These are phyloP conservation scores for Bipolaris oryzae DNA, from an alignment of 2,329 filamentous ascomycete genomes.

Conservation along the genomic window DNA sequence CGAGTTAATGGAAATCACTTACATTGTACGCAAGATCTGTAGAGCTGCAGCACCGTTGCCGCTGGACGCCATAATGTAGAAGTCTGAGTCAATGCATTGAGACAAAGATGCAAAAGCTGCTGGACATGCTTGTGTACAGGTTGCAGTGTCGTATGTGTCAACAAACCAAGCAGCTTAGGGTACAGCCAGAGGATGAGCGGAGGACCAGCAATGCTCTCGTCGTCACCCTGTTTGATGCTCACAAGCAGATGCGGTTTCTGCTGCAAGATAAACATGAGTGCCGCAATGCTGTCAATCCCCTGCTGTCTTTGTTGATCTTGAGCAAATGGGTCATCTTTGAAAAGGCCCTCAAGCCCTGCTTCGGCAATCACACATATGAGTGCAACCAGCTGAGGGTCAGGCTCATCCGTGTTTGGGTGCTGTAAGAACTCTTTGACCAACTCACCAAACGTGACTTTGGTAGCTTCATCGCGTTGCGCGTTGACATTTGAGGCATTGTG, in stretches of 20 bases:
- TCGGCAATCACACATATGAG: conserved; percentile 83
- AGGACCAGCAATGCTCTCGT: conserved; percentile 44
- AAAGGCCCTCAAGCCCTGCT: conserved; percentile 74
- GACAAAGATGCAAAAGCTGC: conserved; percentile 46
- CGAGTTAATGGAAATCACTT: conserved; percentile 12
- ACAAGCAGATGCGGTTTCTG: conserved; percentile 75
- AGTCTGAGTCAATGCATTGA: conserved; percentile 45
- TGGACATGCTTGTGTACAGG: conserved; percentile 48
- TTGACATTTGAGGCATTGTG: conserved; percentile 74
- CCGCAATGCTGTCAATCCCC: conserved; percentile 74
- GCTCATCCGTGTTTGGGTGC: conserved; percentile 59
- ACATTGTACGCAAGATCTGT: conserved; percentile 52
- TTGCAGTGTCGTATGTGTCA: conserved; percentile 51
- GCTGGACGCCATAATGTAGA: conserved; percentile 46
- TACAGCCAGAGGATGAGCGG: conserved; percentile 62
- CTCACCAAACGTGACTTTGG: conserved; percentile 75
- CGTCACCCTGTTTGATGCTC: conserved; percentile 32
- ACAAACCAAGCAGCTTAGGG: conserved; percentile 58
- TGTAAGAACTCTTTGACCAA: conserved; percentile 69
- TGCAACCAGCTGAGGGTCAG: conserved; percentile 77
- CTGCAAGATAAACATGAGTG: conserved; percentile 74
- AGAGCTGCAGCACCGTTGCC: conserved; percentile 41
- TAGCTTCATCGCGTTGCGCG: conserved; percentile 66
- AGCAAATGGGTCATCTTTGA: conserved; percentile 71
- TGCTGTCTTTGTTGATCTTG: conserved; percentile 64